Base-by-base conservation (phyloP, 345 rosid species). In the Populus pruinosa region DNA sequence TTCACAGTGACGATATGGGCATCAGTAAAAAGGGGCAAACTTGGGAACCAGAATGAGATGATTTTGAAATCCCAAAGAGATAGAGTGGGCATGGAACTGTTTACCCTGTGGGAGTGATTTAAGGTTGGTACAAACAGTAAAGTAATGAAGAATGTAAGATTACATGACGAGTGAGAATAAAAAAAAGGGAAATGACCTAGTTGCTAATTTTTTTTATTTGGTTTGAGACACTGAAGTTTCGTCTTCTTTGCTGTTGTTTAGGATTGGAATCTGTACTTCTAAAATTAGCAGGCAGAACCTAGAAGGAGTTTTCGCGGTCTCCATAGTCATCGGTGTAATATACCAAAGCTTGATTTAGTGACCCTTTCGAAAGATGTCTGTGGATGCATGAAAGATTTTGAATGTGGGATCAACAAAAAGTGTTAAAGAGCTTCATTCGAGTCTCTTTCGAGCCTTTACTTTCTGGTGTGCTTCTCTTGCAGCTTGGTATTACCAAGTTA, bases 1-100 rank as follows among this genome's bases (percentile, higher is more conserved):
- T 83, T 86, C 71, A 86, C 86, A 16, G 38, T 76, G 59, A 88
- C 70, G 8, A 47, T 43, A 0, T 61, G 84, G 75, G 91, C 93
- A 75, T 88, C 84, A 1, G 78, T 92, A 93, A 76, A 91, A 87
- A 53, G 84, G 76, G 55, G 88, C 86, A n/a, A 93, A 88, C 85
- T 86, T 90, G 8, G 90, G 92, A 41, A 89, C 88, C 89, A 92
- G 68, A 87, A 76, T 71, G 4, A 85, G 82, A 73, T 88, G 83
- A 29, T 85, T 83, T 33, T 88, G 89, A 10, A 92, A 82, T 17
- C 97, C 97, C 47, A 85, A 71, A 2, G 77, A 78, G 29, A 92
- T 74, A 74, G 79, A 82, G 8, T 67, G 83, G 70, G 87, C 85
- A 76, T 93, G 98, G 53, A 93, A 78, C 78, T 88, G 92, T 72